These are phyloP conservation scores for Chaetomiaceae sp. DNA, from an alignment of 2,329 filamentous ascomycete species.

Conservation along the genomic window DNA sequence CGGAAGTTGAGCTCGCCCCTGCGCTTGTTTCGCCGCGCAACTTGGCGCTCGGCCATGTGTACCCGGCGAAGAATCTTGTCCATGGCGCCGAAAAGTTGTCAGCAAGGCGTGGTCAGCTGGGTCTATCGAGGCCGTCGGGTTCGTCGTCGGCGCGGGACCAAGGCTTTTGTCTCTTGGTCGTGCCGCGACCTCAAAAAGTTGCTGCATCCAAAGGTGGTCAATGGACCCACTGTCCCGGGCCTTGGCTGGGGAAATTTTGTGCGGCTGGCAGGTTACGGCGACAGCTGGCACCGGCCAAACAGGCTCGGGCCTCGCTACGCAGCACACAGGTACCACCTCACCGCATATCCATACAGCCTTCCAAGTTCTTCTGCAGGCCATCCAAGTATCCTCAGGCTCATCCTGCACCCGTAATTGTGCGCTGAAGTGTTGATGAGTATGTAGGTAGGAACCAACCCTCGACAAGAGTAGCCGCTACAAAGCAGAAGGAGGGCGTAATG, in stretches of 20 bases:
- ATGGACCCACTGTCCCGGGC: constrained; percentile 1
- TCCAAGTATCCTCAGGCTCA: too few species aligned
- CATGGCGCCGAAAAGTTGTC: constrained; percentile 44
- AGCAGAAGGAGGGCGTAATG: not conserved
- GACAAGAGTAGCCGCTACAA: too few species aligned
- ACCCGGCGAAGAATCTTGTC: constrained; percentile 67
- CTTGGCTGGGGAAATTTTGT: constrained; percentile 15
- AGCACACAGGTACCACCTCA: too few species aligned
- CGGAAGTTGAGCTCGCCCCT: constrained; percentile 25
- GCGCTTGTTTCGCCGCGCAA: constrained; percentile 42
- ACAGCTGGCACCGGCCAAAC: constrained; percentile 4
- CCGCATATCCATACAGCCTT: too few species aligned
- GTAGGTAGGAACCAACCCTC: too few species aligned
- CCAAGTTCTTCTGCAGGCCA: too few species aligned
- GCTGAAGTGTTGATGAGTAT: too few species aligned
- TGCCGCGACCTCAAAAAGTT: constrained; percentile 17
- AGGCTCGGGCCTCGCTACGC: not conserved
- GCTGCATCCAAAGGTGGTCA: not conserved
- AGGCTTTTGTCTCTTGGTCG: not conserved
- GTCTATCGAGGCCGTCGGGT: constrained; percentile 1
- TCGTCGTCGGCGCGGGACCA: constrained; percentile 2
- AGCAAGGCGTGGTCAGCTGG: constrained; percentile 6
- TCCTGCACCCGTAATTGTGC: too few species aligned
- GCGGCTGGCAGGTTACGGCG: constrained; percentile 7
- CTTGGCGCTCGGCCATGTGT: constrained; percentile 62